Base-by-base conservation (phyloP, 257 asterid genomes). In the Nyctanthes arbortristis region DNA sequence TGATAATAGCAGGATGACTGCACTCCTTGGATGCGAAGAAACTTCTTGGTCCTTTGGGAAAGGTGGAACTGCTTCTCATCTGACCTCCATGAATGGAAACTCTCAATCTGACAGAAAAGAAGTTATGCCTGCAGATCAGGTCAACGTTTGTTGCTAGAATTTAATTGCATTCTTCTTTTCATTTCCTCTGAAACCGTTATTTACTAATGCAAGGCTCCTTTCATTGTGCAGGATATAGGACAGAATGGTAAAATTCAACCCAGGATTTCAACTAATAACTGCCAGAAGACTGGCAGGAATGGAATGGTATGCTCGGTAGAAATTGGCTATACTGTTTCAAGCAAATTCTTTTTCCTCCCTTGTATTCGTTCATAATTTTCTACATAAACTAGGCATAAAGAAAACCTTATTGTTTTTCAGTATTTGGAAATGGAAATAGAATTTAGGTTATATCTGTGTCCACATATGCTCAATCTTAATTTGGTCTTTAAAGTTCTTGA, bases 41-140 rank as follows among this genome's bases (percentile, higher is more conserved):
- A 58, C 72, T 76, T 80, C 84, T 65, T 78, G 88, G 91, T 64
- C 45, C 40, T 71, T 80, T 16, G 78, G 64, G 61, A 73, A 77
- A 39, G 79, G 56, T 58, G 80, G 69, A 71, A 66, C 86, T 62
- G 85, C 61, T 62, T 68, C 81, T 54, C 70, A 52, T 57, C 28
- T 63, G 68, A 67, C 92, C 55, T 80, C 81, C 77, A 78, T 65
- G 54, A 76, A 78, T 59, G 89, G 36, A 66, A 61, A 84, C 69
- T 63, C 73, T 65, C 37, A 67, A 63, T 73, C 75, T 34, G 78
- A 83, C 63, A 72, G 73, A 66, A 64, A 75, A 63, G 87, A 68
- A 30, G 75, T 78, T 39, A 78, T 76, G 71, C 73, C 76, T 56
- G 77, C 63, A 40, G 74, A 74, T 67, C 84, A 85, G 84, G 97